phyloP scores from a whole-genome alignment of 768 basidiomycete genomes.

The Mycena galopus region DNA sequence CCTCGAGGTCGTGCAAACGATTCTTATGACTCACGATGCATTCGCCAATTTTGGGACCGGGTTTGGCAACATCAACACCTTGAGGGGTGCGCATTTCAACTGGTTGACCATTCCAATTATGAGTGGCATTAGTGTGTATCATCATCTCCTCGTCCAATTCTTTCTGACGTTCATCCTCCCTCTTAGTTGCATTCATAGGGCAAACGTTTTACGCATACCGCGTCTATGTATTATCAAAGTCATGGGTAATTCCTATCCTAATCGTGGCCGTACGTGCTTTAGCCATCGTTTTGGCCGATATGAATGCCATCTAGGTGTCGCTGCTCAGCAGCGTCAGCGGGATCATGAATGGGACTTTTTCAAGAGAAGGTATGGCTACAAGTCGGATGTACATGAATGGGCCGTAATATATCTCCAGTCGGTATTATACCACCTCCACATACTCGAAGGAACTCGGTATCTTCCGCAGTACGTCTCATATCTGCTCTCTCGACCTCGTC shows the following conservation, averaged over 20 bases:
- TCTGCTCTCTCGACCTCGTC: too few species aligned
- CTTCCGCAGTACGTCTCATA: not conserved
- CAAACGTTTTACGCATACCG: slow-evolving; percentile 2
- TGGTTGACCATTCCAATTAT: not conserved
- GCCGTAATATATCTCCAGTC: not conserved
- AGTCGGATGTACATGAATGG: not conserved
- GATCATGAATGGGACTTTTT: not conserved
- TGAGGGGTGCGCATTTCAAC: not conserved
- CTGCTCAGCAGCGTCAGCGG: not conserved
- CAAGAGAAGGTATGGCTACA: not conserved
- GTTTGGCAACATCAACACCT: not conserved
- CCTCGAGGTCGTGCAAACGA: slow-evolving; percentile 1
- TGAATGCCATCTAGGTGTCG: not conserved
- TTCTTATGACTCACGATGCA: not conserved
- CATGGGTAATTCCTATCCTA: not conserved
- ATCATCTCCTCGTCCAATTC: not conserved
- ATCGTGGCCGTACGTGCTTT: not conserved
- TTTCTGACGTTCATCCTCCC: not conserved
- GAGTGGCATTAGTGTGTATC: not conserved
- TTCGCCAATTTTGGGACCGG: not conserved
- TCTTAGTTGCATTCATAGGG: not conserved
- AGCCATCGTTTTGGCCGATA: not conserved
- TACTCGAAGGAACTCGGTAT: not conserved
- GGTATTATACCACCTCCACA: not conserved
- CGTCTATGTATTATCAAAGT: not conserved